Evolutionary conservation across 2,329 filamentous ascomycete species (phyloP).

Genomic region (Aspergillus ochraceus): DNA sequence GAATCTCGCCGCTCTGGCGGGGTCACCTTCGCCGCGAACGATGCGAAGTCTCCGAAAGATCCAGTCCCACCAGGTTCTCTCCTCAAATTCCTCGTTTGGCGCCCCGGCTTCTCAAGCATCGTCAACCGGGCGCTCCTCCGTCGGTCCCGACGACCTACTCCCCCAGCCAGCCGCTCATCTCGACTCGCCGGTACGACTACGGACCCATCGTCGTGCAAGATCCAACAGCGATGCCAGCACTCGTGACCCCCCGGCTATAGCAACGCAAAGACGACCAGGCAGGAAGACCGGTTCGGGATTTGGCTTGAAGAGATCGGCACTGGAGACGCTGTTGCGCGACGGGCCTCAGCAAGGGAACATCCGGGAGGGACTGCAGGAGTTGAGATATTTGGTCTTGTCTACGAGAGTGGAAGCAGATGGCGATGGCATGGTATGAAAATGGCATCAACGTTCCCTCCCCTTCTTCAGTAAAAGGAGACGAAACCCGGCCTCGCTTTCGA

Average conservation of each 20-base stretch:
- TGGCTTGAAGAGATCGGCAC: conserved; percentile 48
- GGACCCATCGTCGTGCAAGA: conserved; percentile 55
- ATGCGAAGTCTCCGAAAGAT: conserved; percentile 70
- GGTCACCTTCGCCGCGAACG: conserved; percentile 48
- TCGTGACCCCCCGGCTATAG: conserved; percentile 30
- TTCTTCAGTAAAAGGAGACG: background rate
- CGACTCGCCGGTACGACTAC: conserved; percentile 27
- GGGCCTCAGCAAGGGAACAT: conserved; percentile 71
- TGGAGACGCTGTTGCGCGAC: conserved; percentile 77
- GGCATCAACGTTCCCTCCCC: background rate
- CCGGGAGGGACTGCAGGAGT: conserved; percentile 43
- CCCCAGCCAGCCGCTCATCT: conserved; percentile 25
- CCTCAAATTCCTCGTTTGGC: conserved; percentile 50
- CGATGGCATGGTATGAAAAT: conserved; percentile 54
- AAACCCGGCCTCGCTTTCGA: background rate
- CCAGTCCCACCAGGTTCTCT: conserved; percentile 71
- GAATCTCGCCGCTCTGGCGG: conserved; percentile 27
- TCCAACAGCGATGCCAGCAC: conserved; percentile 71
- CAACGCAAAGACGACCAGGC: conserved; percentile 34
- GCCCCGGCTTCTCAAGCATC: conserved; percentile 42
- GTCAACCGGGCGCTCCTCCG: conserved; percentile 23
- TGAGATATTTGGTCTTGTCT: conserved; percentile 51
- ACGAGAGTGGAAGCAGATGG: conserved; percentile 52
- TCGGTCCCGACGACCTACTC: conserved; percentile 27
- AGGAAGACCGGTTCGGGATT: conserved; percentile 48